phyloP scores from a whole-genome alignment of 148 eudicot species.

The Hydrangea macrophylla region DNA sequence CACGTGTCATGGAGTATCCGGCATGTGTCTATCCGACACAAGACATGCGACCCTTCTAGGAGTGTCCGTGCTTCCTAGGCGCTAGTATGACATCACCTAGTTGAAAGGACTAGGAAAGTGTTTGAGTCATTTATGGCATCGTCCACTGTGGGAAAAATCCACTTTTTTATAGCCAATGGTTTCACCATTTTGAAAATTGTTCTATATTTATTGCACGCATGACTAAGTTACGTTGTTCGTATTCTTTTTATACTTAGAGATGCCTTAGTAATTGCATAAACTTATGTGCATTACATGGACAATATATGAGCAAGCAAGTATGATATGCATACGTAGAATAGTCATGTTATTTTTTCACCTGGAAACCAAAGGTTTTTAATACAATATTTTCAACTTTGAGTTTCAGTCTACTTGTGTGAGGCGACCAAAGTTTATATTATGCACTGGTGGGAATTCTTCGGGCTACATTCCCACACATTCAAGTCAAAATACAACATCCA shows the following conservation, averaged over 20 bases:
- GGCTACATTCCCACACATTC: slow-evolving; percentile 74
- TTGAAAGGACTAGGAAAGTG: too few relatives aligned
- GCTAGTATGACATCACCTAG: too few relatives aligned
- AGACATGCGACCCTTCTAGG: too few relatives aligned
- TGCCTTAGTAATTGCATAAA: neutral
- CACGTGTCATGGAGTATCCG: too few relatives aligned
- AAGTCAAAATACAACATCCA: slow-evolving; percentile 51
- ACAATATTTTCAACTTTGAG: slow-evolving; percentile 2
- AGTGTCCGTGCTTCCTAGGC: too few relatives aligned
- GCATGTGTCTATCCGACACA: too few relatives aligned
- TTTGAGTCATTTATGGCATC: too few relatives aligned
- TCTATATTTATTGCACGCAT: neutral
- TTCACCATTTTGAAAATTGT: neutral
- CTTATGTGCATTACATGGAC: neutral
- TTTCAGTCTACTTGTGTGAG: slow-evolving; percentile 76
- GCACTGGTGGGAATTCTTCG: slow-evolving; percentile 74
- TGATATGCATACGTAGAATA: neutral
- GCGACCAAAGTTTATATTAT: slow-evolving; percentile 87
- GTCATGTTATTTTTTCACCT: too few relatives aligned
- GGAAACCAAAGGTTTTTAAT: neutral
- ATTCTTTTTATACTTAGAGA: neutral
- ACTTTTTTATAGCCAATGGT: slow-evolving; percentile 1
- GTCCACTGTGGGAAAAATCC: too few relatives aligned
- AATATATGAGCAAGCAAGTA: too few relatives aligned
- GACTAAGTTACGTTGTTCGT: neutral